Evolutionary conservation across 352 stramenopile genomes (phyloP).

Genomic region (Phytophthora niederhauseri): DNA sequence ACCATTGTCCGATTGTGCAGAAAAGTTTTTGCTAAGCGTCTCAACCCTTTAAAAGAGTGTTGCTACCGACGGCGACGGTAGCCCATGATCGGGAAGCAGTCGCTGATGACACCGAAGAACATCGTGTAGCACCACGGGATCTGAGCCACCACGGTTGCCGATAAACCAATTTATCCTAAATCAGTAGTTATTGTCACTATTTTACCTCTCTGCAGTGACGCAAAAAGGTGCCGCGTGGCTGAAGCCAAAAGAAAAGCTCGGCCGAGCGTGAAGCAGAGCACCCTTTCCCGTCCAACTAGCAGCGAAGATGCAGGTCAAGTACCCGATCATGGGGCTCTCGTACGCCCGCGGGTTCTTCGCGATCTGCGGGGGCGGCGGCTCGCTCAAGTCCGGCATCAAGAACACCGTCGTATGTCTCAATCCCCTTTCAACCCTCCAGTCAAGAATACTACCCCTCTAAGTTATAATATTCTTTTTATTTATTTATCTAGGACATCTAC

Average conservation of each 20-base stretch:
- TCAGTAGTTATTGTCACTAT: neutral
- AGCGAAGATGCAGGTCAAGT: slow-evolving; percentile 75
- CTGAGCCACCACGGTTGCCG: too few relatives aligned
- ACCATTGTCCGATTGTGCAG: neutral
- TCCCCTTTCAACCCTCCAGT: neutral
- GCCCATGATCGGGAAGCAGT: too few relatives aligned
- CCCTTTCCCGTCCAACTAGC: neutral
- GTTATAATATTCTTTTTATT: slow-evolving; percentile 9
- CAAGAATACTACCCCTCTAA: slow-evolving; percentile 5
- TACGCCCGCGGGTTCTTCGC: slow-evolving; percentile 74
- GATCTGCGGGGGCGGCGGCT: slow-evolving; percentile 84
- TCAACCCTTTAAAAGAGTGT: too few relatives aligned
- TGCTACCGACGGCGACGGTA: too few relatives aligned
- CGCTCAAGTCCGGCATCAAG: slow-evolving; percentile 84
- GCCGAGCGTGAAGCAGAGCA: neutral
- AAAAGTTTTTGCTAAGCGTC: neutral
- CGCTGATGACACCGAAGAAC: too few relatives aligned
- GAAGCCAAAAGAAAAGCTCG: slow-evolving; percentile 14
- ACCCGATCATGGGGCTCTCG: slow-evolving; percentile 85
- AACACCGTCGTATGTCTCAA: slow-evolving; percentile 74
- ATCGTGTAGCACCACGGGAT: too few relatives aligned
- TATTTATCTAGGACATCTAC: slow-evolving; percentile 64
- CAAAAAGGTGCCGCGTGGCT: slow-evolving; percentile 17
- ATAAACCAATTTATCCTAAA: too few relatives aligned
- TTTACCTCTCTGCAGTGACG: neutral